Evolutionary conservation across 495 filamentous ascomycete genomes (phyloP), one percentile per base, ranked within the genome.

Genomic region (Aspergillus biplanus): DNA sequence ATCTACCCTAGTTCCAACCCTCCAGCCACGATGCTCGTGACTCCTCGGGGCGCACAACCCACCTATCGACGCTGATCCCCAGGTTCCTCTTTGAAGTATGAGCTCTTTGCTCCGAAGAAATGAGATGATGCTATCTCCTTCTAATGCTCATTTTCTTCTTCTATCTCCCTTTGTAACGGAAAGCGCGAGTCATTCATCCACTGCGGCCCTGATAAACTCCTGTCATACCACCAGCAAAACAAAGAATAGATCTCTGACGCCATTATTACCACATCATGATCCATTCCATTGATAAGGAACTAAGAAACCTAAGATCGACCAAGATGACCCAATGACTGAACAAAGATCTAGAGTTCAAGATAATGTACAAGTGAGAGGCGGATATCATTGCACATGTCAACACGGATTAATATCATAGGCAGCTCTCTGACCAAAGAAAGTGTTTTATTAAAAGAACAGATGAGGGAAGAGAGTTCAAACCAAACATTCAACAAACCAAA

Each of bases 181-280:
- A 27, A 27, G 1, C 21, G 2, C 47, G 47, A 50, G 47, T 50
- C 47, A 50, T 50, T 18, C 7, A 50, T 21, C 9, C 47, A 50
- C 16, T 7, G 11, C 39, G 4, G 39, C 39, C 39, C 39, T 44
- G 39, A 12, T 15, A 11, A 44, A 15, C n/a, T 13, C 39, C 39
- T 44, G 39, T 12, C 39, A 44, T 44, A 15, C 8, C 39, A 4
- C 39, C 8, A 44, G 31, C 4, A n/a, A 33, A 27, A 27, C 21
- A 27, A 27, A 27, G 21, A 27, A 27, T 1, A 27, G 1, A 27
- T 27, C 21, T 27, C 32, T 61, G 59, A 61, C 59, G 59, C 18
- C 49, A 55, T 49, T 18, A 32, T 61, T 61, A 61, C 59, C 21
- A 53, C 59, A 61, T 55, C 48, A 44, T 54, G 59, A 61, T 16